A percentile compares a stretch with the other conserved stretches of the same genome.
Conservation (phyloP, 2,329 filamentous ascomycete genomes). For the Paecilomyces sp. region DNA sequence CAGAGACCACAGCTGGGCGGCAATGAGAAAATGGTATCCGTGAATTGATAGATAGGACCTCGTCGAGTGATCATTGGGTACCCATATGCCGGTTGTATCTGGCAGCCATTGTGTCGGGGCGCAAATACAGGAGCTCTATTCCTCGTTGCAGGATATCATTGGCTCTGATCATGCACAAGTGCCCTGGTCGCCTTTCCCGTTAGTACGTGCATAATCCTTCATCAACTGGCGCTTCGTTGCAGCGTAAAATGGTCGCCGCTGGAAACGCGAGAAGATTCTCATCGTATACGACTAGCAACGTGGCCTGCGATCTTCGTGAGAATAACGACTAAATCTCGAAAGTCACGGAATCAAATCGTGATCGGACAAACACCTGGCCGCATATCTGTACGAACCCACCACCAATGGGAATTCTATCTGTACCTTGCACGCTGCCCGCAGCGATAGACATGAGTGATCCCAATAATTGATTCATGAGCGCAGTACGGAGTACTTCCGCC, state of each 20-base stretch:
- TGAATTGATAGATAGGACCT: not conserved
- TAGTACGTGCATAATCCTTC: not conserved
- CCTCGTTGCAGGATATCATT: conserved; percentile 1
- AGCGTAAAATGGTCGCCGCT: not conserved
- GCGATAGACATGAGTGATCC: not conserved
- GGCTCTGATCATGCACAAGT: conserved; percentile 5
- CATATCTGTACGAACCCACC: not conserved
- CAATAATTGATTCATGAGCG: not conserved
- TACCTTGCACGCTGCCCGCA: not conserved
- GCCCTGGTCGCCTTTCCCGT: conserved; percentile 5
- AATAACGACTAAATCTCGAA: not conserved
- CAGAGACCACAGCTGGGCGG: not conserved
- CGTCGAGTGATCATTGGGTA: not conserved
- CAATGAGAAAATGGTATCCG: not conserved
- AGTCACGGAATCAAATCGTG: not conserved
- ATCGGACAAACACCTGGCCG: not conserved
- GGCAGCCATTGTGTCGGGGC: not conserved
- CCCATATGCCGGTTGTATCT: not conserved
- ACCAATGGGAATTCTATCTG: not conserved
- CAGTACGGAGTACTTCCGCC: not conserved
- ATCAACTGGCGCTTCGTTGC: not conserved
- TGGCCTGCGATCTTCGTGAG: not conserved
- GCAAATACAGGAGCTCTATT: not conserved
- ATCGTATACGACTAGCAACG: not conserved
- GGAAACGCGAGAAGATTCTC: not conserved